Evolutionary conservation across 306 rosid species (phyloP), one percentile per base, ranked within the genome.

Genomic region (Trichosanthes truncata): DNA sequence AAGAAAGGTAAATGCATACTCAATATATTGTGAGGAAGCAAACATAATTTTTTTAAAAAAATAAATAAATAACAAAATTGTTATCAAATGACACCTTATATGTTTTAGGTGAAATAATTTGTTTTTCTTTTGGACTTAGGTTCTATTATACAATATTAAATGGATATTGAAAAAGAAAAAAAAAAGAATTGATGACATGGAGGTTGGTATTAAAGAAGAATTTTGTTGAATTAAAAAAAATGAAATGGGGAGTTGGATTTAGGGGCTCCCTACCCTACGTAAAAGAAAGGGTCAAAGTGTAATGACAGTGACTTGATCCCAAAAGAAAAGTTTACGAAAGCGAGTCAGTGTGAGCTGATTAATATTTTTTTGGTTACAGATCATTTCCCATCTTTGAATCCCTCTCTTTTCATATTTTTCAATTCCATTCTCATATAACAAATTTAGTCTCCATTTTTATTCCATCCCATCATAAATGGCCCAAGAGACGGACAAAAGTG

Each of bases 311-410:
- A 74, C 43, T 46, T 46, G 41, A 75, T 38, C 52, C 75, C 56
- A 62, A 62, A 74, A 74, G 40, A 40, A 49, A 74, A 74, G 78
- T 48, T 33, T 7, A 46, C 15, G 38, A 72, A 72, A 72, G 77
- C 48, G 38, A 46, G 38, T 72, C 59, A 46, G 77, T 46, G 23
- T 72, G 40, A 72, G 56, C 21, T 72, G 25, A 25, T 69, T 43
- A n/a, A 0, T 43, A 26, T 3, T 40, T 40, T 45, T 72, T 45
- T 45, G 25, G 57, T 72, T 46, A 72, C 77, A 72, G 57, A 72
- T 72, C 76, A 71, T 45, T 15, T 68, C 52, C 76, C 49, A 69
- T 69, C 76, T 41, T 68, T n/a, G 13, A 71, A 43, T 71, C 40
- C 5, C 9, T 21, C 56, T 46, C 7, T 71, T 43, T 45, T 72